Conservation (phyloP, 2,329 filamentous ascomycete genomes). For the Phaeosphaeria sp. region DNA sequence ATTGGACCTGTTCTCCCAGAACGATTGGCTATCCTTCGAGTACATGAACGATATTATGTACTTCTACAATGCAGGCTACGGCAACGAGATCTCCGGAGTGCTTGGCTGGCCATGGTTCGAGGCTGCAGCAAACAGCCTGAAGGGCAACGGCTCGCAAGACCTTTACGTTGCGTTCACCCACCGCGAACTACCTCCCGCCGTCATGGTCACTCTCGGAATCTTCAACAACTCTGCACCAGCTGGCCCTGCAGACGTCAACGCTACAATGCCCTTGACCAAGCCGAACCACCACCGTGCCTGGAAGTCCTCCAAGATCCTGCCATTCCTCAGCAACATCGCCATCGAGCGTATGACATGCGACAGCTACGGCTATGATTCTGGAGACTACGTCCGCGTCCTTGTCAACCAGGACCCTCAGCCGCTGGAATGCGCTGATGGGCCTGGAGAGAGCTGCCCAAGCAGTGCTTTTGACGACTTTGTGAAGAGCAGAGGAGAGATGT, state of each 20-base stretch:
- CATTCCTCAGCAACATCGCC: slow-evolving; percentile 71
- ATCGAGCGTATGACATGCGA: slow-evolving; percentile 70
- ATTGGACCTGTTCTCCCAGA: slow-evolving; percentile 63
- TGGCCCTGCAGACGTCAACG: slow-evolving; percentile 62
- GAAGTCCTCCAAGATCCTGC: slow-evolving; percentile 68
- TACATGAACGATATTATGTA: slow-evolving; percentile 70
- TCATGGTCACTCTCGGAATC: slow-evolving; percentile 70
- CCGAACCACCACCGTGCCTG: slow-evolving; percentile 70
- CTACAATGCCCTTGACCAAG: slow-evolving; percentile 68
- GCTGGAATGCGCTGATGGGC: slow-evolving; percentile 58
- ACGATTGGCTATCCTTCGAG: slow-evolving; percentile 72
- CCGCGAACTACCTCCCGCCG: slow-evolving; percentile 71
- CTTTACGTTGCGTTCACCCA: slow-evolving; percentile 74
- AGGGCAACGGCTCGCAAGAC: slow-evolving; percentile 61
- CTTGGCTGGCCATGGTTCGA: slow-evolving; percentile 71
- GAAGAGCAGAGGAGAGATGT: slow-evolving; percentile 49
- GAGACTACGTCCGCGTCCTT: slow-evolving; percentile 60
- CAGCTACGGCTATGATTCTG: slow-evolving; percentile 60
- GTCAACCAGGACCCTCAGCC: slow-evolving; percentile 61
- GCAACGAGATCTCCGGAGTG: slow-evolving; percentile 62
- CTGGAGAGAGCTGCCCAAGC: slow-evolving; percentile 58
- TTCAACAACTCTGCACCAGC: slow-evolving; percentile 71
- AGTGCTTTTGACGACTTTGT: slow-evolving; percentile 54
- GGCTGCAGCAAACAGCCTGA: slow-evolving; percentile 60
- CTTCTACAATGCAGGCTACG: slow-evolving; percentile 71